Base-by-base conservation (phyloP, 2,329 filamentous ascomycete genomes). In the Penicillium hesseltinei region DNA sequence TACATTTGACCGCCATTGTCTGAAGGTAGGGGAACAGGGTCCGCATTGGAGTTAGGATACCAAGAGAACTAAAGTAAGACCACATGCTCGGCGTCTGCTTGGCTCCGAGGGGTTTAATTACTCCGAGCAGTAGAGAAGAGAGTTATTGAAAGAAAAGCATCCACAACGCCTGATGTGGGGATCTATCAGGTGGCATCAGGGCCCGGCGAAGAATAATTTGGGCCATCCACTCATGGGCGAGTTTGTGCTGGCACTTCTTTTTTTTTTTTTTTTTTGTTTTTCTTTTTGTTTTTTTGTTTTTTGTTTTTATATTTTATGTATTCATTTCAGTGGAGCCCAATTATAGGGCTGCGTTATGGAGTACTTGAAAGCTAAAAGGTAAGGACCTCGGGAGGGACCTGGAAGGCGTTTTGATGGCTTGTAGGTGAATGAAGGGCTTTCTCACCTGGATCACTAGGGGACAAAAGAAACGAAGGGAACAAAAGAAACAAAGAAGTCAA, bases 151-250 rank as follows among this genome's bases (percentile, higher is more conserved):
- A 44, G 7, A 39, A 43, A 23, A 21, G 8, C 9, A 44, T 27
- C 35, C 39, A 39, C 51, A 60, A 58, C 25, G 50, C 48, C 57
- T 60, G 57, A 56, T 58, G 56, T 47, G 52, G 47, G 38, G 48
- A 49, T 62, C 39, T 40, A 51, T 62, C 61, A 62, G 51, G 50
- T 60, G 57, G 54, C 46, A 58, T 39, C 21, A 19, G 40, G 49
- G 39, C 45, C 29, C 21, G 27, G 15, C 5, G 33, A 38, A 51
- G 45, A 46, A 43, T 50, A 33, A 46, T 44, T 23, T 31, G 4
- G 21, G 43, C 43, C 38, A 25, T 36, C 54, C 52, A 60, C 42
- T 57, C 43, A 49, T 51, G 38, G 15, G 19, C 13, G 13, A 48
- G 59, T 27, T 54, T 10, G 51, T 55, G 49, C 40, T 56, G 15